Evolutionary conservation across 441 rosid species (phyloP).

Genomic region (Adansonia gregorii): DNA sequence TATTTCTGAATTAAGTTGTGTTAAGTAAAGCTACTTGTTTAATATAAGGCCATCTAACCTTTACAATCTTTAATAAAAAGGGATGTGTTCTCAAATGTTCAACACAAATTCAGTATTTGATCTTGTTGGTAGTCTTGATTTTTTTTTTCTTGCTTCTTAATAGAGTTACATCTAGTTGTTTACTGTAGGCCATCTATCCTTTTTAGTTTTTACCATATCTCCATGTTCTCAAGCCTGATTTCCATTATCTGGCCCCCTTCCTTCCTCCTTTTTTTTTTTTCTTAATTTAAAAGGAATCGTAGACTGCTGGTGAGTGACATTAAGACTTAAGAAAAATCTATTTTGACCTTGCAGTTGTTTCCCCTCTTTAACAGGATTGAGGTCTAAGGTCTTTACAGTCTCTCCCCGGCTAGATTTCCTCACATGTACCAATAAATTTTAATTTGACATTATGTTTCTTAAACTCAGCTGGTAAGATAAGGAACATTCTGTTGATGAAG

Average conservation of each 20-base stretch:
- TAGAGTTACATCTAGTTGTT: not conserved
- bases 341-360: not conserved
- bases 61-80: not conserved
- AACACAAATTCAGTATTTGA: not conserved
- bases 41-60: not conserved
- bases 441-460: not conserved
- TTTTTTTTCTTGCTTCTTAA: not conserved
- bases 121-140: not conserved
- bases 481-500: not conserved
- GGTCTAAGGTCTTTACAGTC: not conserved
- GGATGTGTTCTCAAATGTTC: not conserved
- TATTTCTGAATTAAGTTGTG: not conserved
- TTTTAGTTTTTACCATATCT: not conserved
- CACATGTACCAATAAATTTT: slow-evolving; percentile 3
- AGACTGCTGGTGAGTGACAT: not conserved
- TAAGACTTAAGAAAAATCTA: slow-evolving; percentile 2
- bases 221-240: not conserved
- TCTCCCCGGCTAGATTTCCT: not conserved
- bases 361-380: not conserved
- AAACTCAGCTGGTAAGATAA: not conserved
- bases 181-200: not conserved
- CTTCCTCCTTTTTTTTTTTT: not conserved
- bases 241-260: not conserved
- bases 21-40: not conserved
- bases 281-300: too few species aligned